phyloP scores from a whole-genome alignment of 805 yeast genomes.

The Schwanniomyces occidentalis region DNA sequence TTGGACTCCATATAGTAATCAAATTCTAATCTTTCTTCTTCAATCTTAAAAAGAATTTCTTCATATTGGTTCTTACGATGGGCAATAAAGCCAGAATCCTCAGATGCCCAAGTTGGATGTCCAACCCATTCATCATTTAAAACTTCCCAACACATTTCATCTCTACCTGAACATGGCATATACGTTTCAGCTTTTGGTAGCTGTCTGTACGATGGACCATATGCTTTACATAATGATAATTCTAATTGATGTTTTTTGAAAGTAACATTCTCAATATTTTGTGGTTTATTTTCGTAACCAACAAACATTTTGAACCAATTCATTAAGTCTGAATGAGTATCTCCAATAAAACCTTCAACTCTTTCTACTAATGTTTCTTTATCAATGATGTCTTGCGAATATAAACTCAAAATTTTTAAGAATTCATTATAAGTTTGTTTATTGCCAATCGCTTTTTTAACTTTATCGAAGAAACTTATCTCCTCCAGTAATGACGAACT shows the following conservation, averaged over 20 bases:
- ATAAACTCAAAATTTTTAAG: conserved; percentile 81
- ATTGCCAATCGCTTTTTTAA: conserved; percentile 82
- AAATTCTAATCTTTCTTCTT: conserved; percentile 96
- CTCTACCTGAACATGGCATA: conserved; percentile 98
- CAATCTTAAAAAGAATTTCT: conserved; percentile 90
- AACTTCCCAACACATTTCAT: conserved; percentile 99
- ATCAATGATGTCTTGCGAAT: conserved; percentile 88
- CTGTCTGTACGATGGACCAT: conserved; percentile 92
- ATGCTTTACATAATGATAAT: conserved; percentile 85
- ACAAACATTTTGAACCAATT: conserved; percentile 93
- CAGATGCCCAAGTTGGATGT: conserved; percentile 99
- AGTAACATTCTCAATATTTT: conserved; percentile 81
- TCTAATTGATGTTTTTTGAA: conserved; percentile 92
- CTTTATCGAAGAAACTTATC: conserved; percentile 86
- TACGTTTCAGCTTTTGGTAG: conserved; percentile 91
- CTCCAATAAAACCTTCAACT: conserved; percentile 83
- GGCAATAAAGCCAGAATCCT: conserved; percentile 98
- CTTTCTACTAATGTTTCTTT: conserved; percentile 77
- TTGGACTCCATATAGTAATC: conserved; percentile 96
- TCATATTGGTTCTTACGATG: conserved; percentile 98
- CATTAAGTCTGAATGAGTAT: conserved; percentile 68
- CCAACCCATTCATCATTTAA: conserved; percentile 99
- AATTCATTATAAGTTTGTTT: conserved; percentile 92
- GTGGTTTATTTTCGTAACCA: conserved; percentile 82
- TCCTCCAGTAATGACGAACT: conserved; percentile 75